Evolutionary conservation across 176 grass and related monocot genomes (phyloP).

Genomic region (Aechmea fasciata): DNA sequence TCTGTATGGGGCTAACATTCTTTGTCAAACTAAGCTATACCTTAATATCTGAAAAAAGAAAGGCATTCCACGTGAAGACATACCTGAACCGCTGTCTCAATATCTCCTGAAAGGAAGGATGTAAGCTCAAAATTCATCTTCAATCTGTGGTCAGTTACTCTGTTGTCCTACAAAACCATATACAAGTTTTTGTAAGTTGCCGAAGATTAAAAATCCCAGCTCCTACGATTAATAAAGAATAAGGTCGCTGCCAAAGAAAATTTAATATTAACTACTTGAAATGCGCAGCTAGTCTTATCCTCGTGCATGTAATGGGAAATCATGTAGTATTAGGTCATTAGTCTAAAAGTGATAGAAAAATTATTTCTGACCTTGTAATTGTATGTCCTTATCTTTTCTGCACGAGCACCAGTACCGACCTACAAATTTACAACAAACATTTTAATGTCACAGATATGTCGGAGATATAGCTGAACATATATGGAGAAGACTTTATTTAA

Average conservation of each 20-base stretch:
- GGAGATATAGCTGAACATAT: not conserved
- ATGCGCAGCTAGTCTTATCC: not conserved
- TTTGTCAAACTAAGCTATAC: not conserved
- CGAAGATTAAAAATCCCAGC: too few relatives aligned
- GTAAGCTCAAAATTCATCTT: conserved; percentile 91
- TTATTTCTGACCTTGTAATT: conserved; percentile 70
- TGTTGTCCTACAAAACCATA: conserved; percentile 63
- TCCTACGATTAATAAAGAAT: not conserved
- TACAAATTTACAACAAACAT: conserved; percentile 32
- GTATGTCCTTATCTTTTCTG: conserved; percentile 95
- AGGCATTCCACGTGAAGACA: not conserved
- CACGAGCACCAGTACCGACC: conserved; percentile 84
- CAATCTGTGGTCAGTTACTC: conserved; percentile 77
- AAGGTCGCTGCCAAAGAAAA: not conserved
- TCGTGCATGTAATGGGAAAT: not conserved
- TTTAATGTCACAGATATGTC: not conserved
- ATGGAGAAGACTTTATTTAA: not conserved
- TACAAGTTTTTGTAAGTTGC: not conserved
- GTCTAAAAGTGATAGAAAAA: not conserved
- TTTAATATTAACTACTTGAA: not conserved
- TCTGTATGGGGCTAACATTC: too few relatives aligned
- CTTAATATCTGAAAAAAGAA: not conserved
- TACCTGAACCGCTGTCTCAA: conserved; percentile 81
- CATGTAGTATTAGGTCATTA: not conserved
- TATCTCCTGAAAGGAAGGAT: conserved; percentile 72